phyloP scores from a whole-genome alignment of 129 eudicot species.

The Chrysanthemum makinoi region DNA sequence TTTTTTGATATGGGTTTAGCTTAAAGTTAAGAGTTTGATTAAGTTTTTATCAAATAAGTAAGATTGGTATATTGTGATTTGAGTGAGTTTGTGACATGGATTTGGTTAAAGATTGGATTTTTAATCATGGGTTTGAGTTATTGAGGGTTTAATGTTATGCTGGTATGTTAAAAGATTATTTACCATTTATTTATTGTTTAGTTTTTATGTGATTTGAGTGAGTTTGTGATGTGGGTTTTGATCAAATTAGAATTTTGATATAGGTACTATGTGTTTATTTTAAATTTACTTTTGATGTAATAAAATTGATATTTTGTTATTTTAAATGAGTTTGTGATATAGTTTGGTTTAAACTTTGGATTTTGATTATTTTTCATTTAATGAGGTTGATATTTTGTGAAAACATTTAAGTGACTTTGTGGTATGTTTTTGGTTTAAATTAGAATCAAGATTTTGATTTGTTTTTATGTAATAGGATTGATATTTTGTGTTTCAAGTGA shows the following conservation, averaged over 20 bases:
- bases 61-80: too few relatives aligned
- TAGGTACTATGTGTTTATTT: not conserved
- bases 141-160: too few relatives aligned
- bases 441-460: not conserved
- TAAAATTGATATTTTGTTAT: too few relatives aligned
- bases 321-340: not conserved
- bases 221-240: too few relatives aligned
- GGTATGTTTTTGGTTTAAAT: not conserved
- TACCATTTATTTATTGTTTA: not conserved
- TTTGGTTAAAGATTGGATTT: too few relatives aligned
- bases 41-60: not conserved
- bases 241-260: too few relatives aligned
- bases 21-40: not conserved
- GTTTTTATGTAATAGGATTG: not conserved
- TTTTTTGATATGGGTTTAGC: not conserved
- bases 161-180: too few relatives aligned
- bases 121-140: too few relatives aligned
- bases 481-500: too few relatives aligned
- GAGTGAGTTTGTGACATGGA: not conserved
- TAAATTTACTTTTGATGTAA: not conserved
- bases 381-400: too few relatives aligned
- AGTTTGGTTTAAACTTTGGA: not conserved
- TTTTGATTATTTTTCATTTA: not conserved
- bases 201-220: not conserved
- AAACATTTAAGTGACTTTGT: not conserved